Percentiles rank a stretch among this genome's conserved stretches.
phyloP scores from a whole-genome alignment of 306 rosid genomes.

The Herpetospermum pedunculosum region DNA sequence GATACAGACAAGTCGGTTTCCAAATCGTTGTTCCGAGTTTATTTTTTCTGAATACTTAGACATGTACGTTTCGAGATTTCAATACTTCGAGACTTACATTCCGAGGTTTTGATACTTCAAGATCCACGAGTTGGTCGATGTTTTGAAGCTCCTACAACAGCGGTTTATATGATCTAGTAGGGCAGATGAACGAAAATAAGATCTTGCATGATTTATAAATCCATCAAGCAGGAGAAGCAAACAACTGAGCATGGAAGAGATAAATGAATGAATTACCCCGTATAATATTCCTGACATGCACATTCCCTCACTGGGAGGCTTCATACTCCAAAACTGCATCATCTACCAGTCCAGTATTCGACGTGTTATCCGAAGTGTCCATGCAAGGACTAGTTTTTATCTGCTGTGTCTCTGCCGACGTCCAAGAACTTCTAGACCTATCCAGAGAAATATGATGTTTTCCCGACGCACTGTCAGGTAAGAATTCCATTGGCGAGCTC shows the following conservation, averaged over 20 bases:
- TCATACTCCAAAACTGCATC: conserved; percentile 33
- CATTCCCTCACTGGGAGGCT: conserved; percentile 44
- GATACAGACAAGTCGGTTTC: conserved; percentile 16
- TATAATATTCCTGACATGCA: neutral
- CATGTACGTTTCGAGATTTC: neutral
- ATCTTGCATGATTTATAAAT: conserved; percentile 34
- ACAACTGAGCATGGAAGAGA: conserved; percentile 21
- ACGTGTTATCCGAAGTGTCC: conserved; percentile 46
- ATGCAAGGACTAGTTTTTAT: conserved; percentile 28
- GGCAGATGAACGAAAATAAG: conserved; percentile 39
- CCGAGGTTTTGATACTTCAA: neutral
- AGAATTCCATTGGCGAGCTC: conserved; percentile 24
- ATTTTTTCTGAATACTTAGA: neutral
- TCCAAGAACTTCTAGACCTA: conserved; percentile 25
- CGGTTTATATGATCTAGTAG: conserved; percentile 17
- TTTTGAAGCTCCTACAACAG: neutral
- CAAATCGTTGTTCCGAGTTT: neutral
- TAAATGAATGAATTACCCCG: conserved; percentile 62
- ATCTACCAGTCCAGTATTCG: conserved; percentile 26
- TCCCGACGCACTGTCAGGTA: conserved; percentile 24
- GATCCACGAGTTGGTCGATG: neutral
- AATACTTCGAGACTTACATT: neutral
- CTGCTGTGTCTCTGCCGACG: conserved; percentile 21
- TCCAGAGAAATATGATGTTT: conserved; percentile 24
- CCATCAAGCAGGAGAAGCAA: conserved; percentile 9